Evolutionary conservation across 805 yeast species (phyloP).

Genomic region (Grigorovia humatica): DNA sequence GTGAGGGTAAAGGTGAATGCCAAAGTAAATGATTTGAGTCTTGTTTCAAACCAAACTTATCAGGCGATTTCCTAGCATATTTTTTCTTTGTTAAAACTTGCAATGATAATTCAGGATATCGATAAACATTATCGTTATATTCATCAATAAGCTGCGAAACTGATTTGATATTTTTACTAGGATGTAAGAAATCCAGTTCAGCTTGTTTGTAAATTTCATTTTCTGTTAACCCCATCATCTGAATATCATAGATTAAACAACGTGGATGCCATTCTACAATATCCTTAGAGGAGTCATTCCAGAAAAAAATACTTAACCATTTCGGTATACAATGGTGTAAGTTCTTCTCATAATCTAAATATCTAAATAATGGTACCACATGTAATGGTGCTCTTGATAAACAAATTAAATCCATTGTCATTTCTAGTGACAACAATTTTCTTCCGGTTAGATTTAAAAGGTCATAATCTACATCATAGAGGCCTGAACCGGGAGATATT

Average conservation of each 20-base stretch:
- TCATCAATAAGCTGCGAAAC: conserved; percentile 52
- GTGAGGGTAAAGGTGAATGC: conserved; percentile 20
- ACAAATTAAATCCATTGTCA: conserved; percentile 82
- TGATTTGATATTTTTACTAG: conserved; percentile 26
- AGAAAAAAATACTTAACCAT: conserved; percentile 92
- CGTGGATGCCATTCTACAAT: conserved; percentile 77
- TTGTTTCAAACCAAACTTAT: not conserved
- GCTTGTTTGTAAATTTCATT: conserved; percentile 62
- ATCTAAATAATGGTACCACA: conserved; percentile 80
- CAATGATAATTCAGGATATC: conserved; percentile 1
- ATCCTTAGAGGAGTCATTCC: conserved; percentile 45
- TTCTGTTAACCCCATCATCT: conserved; percentile 98
- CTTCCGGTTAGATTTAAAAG: conserved; percentile 65
- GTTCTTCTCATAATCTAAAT: conserved; percentile 40
- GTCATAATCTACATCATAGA: conserved; percentile 83
- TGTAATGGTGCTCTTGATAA: conserved; percentile 87
- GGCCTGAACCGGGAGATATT: conserved; percentile 86
- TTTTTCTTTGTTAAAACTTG: not conserved
- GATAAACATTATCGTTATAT: conserved; percentile 55
- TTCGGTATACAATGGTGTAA: conserved; percentile 76
- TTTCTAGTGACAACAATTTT: conserved; percentile 65
- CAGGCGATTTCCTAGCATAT: not conserved
- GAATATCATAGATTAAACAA: conserved; percentile 87
- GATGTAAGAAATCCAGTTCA: conserved; percentile 48
- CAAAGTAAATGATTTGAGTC: conserved; percentile 11